These are phyloP conservation scores for Allium cepa DNA, from an alignment of 106 monocot genomes.

Conservation along the genomic window DNA sequence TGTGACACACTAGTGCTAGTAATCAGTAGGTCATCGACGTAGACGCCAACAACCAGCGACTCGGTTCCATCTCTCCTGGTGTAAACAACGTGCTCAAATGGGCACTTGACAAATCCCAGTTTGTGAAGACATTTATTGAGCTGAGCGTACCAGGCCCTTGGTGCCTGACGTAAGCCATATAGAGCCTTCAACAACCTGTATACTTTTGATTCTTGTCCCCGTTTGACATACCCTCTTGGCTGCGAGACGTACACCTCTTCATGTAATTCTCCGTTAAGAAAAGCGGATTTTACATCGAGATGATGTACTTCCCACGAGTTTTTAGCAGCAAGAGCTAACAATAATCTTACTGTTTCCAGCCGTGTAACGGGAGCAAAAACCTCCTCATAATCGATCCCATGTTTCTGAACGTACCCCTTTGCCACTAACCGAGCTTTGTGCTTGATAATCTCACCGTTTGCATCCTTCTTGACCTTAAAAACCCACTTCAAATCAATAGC, in stretches of 20 bases:
- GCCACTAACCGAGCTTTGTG: neutral
- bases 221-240: neutral
- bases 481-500: neutral
- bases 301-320: neutral
- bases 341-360: neutral
- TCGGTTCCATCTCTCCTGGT: neutral
- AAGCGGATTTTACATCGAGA: slow-evolving; percentile 4
- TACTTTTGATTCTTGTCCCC: neutral
- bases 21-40: neutral
- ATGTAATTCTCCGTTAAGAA: neutral
- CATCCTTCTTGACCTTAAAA: neutral
- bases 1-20: neutral
- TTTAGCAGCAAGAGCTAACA: neutral
- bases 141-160: neutral
- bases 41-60: neutral
- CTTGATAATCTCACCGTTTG: neutral
- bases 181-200: neutral
- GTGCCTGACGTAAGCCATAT: neutral
- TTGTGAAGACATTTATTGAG: neutral
- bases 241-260: slow-evolving; percentile 1
- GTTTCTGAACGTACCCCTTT: neutral
- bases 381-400: neutral
- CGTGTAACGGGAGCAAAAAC: neutral
- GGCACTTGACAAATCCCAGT: neutral
- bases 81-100: neutral